These are phyloP conservation scores for Aspergillus incahuasiensis DNA, from an alignment of 495 filamentous ascomycete genomes.

Conservation along the genomic window DNA sequence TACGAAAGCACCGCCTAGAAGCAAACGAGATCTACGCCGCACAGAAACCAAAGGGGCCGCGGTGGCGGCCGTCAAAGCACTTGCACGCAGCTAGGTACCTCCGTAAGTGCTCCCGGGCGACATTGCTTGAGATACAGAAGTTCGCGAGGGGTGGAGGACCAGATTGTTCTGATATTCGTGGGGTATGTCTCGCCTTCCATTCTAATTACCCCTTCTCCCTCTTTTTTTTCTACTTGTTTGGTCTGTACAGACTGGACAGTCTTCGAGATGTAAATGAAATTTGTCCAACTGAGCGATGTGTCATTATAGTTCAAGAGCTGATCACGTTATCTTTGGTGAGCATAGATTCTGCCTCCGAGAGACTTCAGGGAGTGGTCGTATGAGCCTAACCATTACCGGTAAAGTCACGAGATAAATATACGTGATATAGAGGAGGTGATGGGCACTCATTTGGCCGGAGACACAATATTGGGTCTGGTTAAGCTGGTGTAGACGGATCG, in stretches of 20 bases:
- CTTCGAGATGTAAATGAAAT: too few species aligned
- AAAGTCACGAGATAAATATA: too few species aligned
- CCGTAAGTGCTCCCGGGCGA: not conserved
- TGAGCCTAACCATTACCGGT: too few species aligned
- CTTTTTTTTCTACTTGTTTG: too few species aligned
- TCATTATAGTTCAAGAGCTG: not conserved
- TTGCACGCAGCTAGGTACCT: not conserved
- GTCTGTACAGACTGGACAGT: too few species aligned
- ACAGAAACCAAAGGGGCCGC: not conserved
- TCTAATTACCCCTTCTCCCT: too few species aligned
- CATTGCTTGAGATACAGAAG: not conserved
- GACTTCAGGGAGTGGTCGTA: not conserved
- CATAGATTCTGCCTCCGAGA: not conserved
- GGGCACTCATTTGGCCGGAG: too few species aligned
- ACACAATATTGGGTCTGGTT: too few species aligned
- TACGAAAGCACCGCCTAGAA: not conserved
- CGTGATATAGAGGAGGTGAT: too few species aligned
- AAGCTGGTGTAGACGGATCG: too few species aligned
- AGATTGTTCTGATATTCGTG: not conserved
- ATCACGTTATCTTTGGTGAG: not conserved
- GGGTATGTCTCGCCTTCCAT: not conserved
- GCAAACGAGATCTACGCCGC: not conserved
- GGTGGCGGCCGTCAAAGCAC: not conserved
- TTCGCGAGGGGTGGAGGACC: not conserved
- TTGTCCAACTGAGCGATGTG: not conserved